Base-by-base conservation (phyloP, 75 land plant genomes). In the Ceratopteris richardii region DNA sequence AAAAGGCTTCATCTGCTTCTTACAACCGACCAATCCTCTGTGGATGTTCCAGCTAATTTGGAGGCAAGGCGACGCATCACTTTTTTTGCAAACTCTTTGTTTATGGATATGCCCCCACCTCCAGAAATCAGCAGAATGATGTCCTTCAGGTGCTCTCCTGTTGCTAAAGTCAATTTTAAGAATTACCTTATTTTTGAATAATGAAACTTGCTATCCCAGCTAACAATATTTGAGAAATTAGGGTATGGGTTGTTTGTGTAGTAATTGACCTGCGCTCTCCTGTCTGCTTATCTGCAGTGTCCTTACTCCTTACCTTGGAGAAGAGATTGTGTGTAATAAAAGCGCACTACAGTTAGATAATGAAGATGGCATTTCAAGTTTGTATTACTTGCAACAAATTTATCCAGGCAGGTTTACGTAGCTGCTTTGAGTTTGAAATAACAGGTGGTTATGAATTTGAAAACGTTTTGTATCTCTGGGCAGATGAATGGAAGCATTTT, bases 401-500 rank as follows among this genome's bases (percentile, higher is more conserved):
- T 73, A 73, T 66, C 76, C 76, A 66, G 76, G 76, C 19, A 42
- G 39, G 36, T 31, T 31, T 29, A 12, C n/a, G 22, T 39, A 17
- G 33, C 42, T 1, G 5, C 26, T 55, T 10, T 27, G 9, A 55
- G 31, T 13, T 55, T 9, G n/a, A n/a, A n/a, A n/a, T 31, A 55
- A 7, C 57, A 10, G 42, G 42, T 40, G 14, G 20, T 48, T 18
- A 10, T 21, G 11, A 48, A 10, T 48, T 14, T 4, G 1, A 19
- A 22, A 52, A 1, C 29, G 24, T 52, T 52, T 52, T 52, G 24
- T 46, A 2, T n/a, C 17, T 4, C 21, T 24, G 54, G 25, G 1
- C 72, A 95, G 99, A 95, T 70, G 99, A 95, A 72, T 95, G 99
- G 99, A 75, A 65, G 27, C 90, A 90, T 57, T 95, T 95, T 63